Base-by-base conservation (phyloP, 768 basidiomycete species). In the Lactarius trivialis region DNA sequence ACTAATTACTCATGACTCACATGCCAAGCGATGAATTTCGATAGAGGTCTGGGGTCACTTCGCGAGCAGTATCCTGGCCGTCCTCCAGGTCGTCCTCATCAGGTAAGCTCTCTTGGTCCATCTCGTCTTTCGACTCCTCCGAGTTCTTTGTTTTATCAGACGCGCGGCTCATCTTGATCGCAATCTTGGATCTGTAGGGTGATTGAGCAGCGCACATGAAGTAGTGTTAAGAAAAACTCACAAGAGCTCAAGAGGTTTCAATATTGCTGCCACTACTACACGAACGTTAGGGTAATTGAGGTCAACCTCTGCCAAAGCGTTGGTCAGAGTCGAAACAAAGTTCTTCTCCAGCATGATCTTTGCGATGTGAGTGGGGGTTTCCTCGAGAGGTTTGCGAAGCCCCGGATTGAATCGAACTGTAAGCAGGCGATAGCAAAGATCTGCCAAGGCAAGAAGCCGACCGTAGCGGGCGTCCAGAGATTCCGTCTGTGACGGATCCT, bases 291-390 rank as follows among this genome's bases (percentile, higher is more conserved):
- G 97, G 74, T 93, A 98, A 71, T 97, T 97, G 41, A 98, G 82
- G 70, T 99, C 97, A 45, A 96, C 85, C 57, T 99, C 97, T 5
- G 90, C 86, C 19, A 98, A 79, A 12, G 93, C 88, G 48, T 79
- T 88, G 0, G 97, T 98, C 37, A 99, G 77, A 1, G 88, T 86
- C 4, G 89, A 82, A 17, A 98, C 97, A 66, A 92, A 95, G 70
- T 91, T 91, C 78, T 98, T 98, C 79, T 99, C 97, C 55, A 99
- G 76, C 97, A 99, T 99, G 65, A 95, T 82, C 76, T 98, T 98
- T 24, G 96, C 93, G 56, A 98, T 82, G 64, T 97, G 95, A 8
- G 94, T 88, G 4, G 88, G 88, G n/a, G 81, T 81, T 55, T 93
- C 96, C 55, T 77, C 81, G 60, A 81, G 84, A 50, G 85, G 77